Evolutionary conservation across 2,329 filamentous ascomycete species (phyloP), one percentile per base, ranked within the genome.

Genomic region (Fusarium sp.): DNA sequence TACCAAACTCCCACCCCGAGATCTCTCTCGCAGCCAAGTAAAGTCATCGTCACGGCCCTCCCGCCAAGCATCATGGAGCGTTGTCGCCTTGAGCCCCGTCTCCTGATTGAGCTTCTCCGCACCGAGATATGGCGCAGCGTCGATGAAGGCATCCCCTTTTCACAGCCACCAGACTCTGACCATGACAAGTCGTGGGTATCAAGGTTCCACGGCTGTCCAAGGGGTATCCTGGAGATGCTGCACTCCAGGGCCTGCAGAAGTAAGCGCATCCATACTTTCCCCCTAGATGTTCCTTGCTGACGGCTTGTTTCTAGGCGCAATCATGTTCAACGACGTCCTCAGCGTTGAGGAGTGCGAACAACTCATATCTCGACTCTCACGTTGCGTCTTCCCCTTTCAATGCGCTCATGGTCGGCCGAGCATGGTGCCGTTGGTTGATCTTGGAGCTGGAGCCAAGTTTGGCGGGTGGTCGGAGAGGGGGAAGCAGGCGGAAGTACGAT

Each of bases 241-340:
- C 92, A 95, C 78, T 95, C 93, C 0, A 88, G 93, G 65, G 91
- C 94, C 1, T 97, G 94, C 78, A 88, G 93, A 63, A 94, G 93
- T 88, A 80, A 71, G 84, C 77, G n/a, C 4, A 52, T 5, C 1
- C 18, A 11, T 52, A 30, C 3, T 9, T 8, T 6, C 20, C 7
- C 7, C 6, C 50, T 5, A 32, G 11, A n/a, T 35, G 1, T 35
- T 35, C 13, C 32, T 23, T 37, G 52, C 32, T 57, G n/a, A 57
- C 52, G 2, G 25, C 18, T 18, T 18, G 0, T 37, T 9, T 32
- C 18, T 58, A 88, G 87, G 85, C 39, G 93, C 94, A 3, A 91
- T 97, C 80, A 96, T 95, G 93, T 97, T 97, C 83, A 96, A 96
- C 76, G 94, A 97, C 77, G 79, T 84, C 7, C 83, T 97, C 9